Evolutionary conservation across 169 alveolate species (phyloP).

Genomic region (Eimeria mitis): DNA sequence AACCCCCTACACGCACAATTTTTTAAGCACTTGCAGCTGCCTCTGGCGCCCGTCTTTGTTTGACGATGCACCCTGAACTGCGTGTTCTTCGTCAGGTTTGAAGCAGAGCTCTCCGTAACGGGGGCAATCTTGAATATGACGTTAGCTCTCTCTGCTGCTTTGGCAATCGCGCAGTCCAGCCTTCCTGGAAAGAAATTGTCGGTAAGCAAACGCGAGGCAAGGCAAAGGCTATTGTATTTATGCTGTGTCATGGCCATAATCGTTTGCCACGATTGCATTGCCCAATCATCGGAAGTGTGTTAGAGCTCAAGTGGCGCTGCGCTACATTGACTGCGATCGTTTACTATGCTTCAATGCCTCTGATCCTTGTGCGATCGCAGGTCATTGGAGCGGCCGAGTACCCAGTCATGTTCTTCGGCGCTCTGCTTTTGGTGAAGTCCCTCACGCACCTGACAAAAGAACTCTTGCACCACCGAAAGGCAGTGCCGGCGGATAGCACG

Average conservation of each 20-base stretch:
- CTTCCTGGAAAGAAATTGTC: constrained; percentile 35
- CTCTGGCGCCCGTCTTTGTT: not conserved
- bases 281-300: not conserved
- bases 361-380: constrained; percentile 21
- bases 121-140: constrained; percentile 61
- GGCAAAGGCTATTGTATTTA: not conserved
- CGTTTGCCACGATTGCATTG: too few relatives aligned
- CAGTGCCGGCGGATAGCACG: not conserved
- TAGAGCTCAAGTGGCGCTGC: not conserved
- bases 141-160: constrained; percentile 62
- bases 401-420: constrained; percentile 57
- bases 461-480: constrained; percentile 37
- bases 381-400: constrained; percentile 60
- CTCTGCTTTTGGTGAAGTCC: constrained; percentile 38
- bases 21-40: not conserved
- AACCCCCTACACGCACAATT: not conserved
- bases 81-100: not conserved
- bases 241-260: not conserved
- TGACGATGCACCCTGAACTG: not conserved
- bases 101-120: constrained; percentile 47
- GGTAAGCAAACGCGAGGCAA: not conserved
- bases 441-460: constrained; percentile 43
- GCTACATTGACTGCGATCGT: too few relatives aligned
- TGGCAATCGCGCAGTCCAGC: constrained; percentile 41
- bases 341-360: not conserved